Evolutionary conservation across 352 stramenopile species (phyloP).

Genomic region (Pythium periplocum): DNA sequence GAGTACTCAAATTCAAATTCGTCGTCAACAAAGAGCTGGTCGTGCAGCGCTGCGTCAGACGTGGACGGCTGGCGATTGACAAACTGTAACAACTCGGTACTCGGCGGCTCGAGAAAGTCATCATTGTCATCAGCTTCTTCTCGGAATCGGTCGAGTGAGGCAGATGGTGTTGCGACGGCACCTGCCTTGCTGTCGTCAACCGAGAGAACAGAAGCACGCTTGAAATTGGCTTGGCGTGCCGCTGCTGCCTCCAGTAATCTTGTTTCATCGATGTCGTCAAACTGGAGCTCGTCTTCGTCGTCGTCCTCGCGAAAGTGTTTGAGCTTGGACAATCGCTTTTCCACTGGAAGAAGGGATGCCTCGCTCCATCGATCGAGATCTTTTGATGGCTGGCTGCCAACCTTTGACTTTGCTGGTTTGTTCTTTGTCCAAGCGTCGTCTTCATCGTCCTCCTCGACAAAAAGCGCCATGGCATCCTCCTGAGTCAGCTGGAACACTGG

Average conservation of each 20-base stretch:
- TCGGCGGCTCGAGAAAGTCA: conserved; percentile 8
- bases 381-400: background rate
- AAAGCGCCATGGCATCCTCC: conserved; percentile 66
- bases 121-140: conserved; percentile 20
- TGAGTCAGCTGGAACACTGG: conserved; percentile 63
- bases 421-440: conserved; percentile 1
- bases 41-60: conserved; percentile 31
- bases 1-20: conserved; percentile 81
- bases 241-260: conserved; percentile 38
- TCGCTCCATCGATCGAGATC: conserved; percentile 37
- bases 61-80: conserved; percentile 10
- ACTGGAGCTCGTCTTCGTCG: conserved; percentile 42
- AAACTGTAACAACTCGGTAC: conserved; percentile 12
- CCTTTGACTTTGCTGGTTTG: background rate
- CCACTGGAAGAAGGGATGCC: conserved; percentile 51
- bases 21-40: conserved; percentile 79
- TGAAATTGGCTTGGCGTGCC: conserved; percentile 2
- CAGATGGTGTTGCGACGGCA: too few species aligned
- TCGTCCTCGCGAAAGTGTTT: conserved; percentile 70
- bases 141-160: conserved; percentile 18
- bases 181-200: too few species aligned
- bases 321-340: conserved; percentile 64
- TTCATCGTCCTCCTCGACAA: conserved; percentile 61
- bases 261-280: conserved; percentile 72
- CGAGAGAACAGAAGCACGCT: too few species aligned